These are phyloP conservation scores for Theileria annulata DNA, from an alignment of 169 alveolate genomes.

Conservation along the genomic window DNA sequence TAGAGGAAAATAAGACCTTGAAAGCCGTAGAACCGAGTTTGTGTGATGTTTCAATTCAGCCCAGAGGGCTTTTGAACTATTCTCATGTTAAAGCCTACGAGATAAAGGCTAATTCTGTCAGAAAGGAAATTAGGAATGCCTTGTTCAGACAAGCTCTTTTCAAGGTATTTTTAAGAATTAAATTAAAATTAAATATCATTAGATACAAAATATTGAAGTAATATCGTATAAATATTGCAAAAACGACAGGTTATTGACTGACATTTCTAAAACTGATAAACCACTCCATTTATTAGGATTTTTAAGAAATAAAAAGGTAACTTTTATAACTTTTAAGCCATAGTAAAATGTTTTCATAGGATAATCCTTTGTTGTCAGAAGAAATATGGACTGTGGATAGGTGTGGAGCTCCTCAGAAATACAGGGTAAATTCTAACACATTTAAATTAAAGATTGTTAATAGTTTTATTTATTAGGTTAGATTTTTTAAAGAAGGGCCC, in stretches of 20 bases:
- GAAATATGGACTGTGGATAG: conserved; percentile 75
- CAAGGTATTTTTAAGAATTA: conserved; percentile 36
- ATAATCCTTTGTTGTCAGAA: conserved; percentile 46
- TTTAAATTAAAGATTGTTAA: not conserved
- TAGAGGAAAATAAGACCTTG: conserved; percentile 54
- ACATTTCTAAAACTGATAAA: conserved; percentile 31
- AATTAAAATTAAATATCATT: not conserved
- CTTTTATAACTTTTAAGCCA: not conserved
- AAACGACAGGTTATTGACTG: conserved; percentile 64
- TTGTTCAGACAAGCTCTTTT: conserved; percentile 68
- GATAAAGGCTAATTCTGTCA: conserved; percentile 54
- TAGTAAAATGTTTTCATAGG: conserved; percentile 5
- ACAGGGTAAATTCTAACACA: conserved; percentile 56
- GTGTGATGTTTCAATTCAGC: conserved; percentile 23
- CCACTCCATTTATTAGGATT: conserved; percentile 29
- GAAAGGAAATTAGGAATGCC: conserved; percentile 61
- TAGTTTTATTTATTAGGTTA: conserved; percentile 20
- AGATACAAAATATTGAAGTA: conserved; percentile 79
- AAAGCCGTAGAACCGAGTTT: conserved; percentile 45
- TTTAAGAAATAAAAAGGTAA: conserved; percentile 15
- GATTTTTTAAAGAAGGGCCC: conserved; percentile 70
- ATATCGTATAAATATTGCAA: conserved; percentile 64
- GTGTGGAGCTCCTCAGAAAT: conserved; percentile 60
- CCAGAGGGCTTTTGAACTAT: conserved; percentile 29
- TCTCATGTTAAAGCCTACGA: conserved; percentile 48